These are phyloP conservation scores for Exophiala spinifera DNA, from an alignment of 2,329 filamentous ascomycete genomes.

Conservation along the genomic window DNA sequence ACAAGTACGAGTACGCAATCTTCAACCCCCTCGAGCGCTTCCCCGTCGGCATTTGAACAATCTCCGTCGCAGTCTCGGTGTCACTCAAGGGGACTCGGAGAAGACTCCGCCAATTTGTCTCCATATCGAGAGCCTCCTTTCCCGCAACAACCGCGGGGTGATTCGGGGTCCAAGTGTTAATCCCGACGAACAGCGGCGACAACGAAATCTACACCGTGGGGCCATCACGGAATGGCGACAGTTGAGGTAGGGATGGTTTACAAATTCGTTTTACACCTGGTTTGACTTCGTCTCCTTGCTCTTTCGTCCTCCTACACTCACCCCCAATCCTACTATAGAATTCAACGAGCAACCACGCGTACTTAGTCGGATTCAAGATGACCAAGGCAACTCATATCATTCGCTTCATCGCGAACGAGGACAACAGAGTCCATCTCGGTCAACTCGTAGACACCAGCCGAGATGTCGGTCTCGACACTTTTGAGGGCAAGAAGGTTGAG, in stretches of 20 bases:
- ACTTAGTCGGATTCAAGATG: slow-evolving; percentile 5
- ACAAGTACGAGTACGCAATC: neutral
- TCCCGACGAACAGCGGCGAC: neutral
- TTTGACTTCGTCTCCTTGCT: too few species aligned
- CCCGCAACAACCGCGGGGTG: neutral
- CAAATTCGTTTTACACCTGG: neutral
- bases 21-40: neutral
- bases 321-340: neutral
- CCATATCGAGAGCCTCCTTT: neutral
- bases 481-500: slow-evolving; percentile 35
- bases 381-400: slow-evolving; percentile 41
- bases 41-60: slow-evolving; percentile 17
- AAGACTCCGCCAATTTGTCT: neutral
- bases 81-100: neutral
- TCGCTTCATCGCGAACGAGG: slow-evolving; percentile 43
- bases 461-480: slow-evolving; percentile 38
- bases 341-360: neutral
- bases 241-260: neutral
- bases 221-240: neutral
- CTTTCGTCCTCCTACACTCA: too few species aligned
- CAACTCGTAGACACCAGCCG: slow-evolving; percentile 37
- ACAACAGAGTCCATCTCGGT: slow-evolving; percentile 41
- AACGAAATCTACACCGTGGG: neutral
- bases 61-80: neutral
- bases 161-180: neutral